Evolutionary conservation across 2,329 filamentous ascomycete species (phyloP), one percentile per base, ranked within the genome.

Genomic region (Colletotrichum cereale): DNA sequence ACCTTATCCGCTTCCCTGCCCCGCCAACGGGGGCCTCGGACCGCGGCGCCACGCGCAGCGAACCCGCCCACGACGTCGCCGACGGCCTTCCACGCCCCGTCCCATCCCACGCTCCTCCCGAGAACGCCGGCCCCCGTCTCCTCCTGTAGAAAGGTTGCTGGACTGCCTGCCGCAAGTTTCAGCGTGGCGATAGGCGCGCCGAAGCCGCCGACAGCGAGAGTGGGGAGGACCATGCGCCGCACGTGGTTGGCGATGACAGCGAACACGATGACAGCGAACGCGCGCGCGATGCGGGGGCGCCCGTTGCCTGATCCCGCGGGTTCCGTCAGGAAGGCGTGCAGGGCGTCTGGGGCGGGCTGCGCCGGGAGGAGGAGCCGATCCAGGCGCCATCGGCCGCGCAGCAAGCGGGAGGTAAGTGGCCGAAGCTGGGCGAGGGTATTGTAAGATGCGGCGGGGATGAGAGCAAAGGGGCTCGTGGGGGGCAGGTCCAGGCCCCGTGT

Each of bases 181-280:
- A 83, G 78, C 71, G 76, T 76, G 36, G 78, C 80, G 65, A 80
- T 75, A 14, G 80, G 81, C 29, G 75, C 74, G 68, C 73, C 66
- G 73, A 78, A 78, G 16, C 79, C 60, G 40, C 79, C 81, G 29
- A 78, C 73, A 4, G 77, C 78, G 0, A 81, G 68, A 75, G 73
- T 77, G 8, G 79, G 80, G 14, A 66, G 52, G 0, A 84, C 67
- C n/a, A 79, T 74, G 26, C 80, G 76, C 5, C 81, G 79, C 21
- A 82, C 75, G 73, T 86, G 83, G 77, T 85, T 80, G 34, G 80
- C 52, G 16, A 84, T 69, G 21, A 82, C 77, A 61, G 83, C 83
- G 48, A 78, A 75, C 18, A 78, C 48, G 53, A 83, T 75, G 60
- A 77, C 76, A 0, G 74, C 72, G 16, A 80, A 73, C 2, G 75